These are phyloP conservation scores for Aspergillus egyptiacus DNA, from an alignment of 495 filamentous ascomycete species.

Conservation along the genomic window DNA sequence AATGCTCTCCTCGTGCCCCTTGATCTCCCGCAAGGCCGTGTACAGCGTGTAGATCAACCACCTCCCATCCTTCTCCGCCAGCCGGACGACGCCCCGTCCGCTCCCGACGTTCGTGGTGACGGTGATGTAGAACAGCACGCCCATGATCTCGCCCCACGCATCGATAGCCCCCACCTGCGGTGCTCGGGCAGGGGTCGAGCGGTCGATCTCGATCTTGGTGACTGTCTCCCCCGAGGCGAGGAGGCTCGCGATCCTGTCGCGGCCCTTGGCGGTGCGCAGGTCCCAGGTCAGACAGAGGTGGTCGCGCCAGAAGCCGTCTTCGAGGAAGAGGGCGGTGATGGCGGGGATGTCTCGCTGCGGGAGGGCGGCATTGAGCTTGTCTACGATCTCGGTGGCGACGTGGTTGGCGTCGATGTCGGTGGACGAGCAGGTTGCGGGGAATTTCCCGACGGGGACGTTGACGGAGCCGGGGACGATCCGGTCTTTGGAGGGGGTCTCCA, in stretches of 20 bases:
- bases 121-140: slow-evolving; percentile 47
- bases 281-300: slow-evolving; percentile 40
- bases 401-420: slow-evolving; percentile 38
- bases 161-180: slow-evolving; percentile 48
- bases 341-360: slow-evolving; percentile 26
- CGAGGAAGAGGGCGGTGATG: slow-evolving; percentile 36
- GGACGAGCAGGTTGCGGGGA: slow-evolving; percentile 26
- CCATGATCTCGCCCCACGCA: slow-evolving; percentile 42
- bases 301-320: slow-evolving; percentile 43
- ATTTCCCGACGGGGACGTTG: slow-evolving; percentile 39
- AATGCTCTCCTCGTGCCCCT: slow-evolving; percentile 41
- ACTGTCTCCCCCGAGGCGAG: slow-evolving; percentile 36
- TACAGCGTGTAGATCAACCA: slow-evolving; percentile 65
- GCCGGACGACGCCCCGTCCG: slow-evolving; percentile 51
- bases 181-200: slow-evolving; percentile 33
- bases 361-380: slow-evolving; percentile 45
- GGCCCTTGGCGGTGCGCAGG: slow-evolving; percentile 49
- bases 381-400: slow-evolving; percentile 40
- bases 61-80: slow-evolving; percentile 42
- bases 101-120: slow-evolving; percentile 43
- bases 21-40: slow-evolving; percentile 47
- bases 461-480: slow-evolving; percentile 55
- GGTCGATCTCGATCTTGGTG: slow-evolving; percentile 44
- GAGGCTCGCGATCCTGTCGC: slow-evolving; percentile 44
- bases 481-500: too few relatives aligned